phyloP scores from a whole-genome alignment of 179 eudicot species.

The Silene noctiflora region DNA sequence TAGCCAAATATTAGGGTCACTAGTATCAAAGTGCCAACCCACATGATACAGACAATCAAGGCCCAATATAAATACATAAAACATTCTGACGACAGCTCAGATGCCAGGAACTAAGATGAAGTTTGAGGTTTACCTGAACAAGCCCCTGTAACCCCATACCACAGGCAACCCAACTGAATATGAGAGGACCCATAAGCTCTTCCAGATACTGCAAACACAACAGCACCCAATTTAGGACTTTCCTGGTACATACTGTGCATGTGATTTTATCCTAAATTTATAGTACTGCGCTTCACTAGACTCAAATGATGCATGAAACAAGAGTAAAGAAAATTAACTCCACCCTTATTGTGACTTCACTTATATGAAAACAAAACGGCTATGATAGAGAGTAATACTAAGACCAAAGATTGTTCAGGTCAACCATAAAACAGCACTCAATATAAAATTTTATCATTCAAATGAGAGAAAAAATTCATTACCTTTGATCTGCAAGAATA shows the following conservation, averaged over 20 bases:
- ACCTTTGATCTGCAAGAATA: slow-evolving; percentile 79
- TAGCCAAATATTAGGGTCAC: not conserved
- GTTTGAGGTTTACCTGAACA: slow-evolving; percentile 61
- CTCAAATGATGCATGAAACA: slow-evolving; percentile 4
- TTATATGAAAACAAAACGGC: slow-evolving; percentile 1
- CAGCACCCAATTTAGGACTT: not conserved
- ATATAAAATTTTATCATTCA: not conserved
- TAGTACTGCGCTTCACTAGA: not conserved
- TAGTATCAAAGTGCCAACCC: not conserved
- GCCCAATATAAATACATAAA: not conserved
- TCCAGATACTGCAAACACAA: slow-evolving; percentile 62
- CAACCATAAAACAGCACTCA: not conserved
- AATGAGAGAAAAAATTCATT: not conserved
- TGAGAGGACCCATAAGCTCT: slow-evolving; percentile 74
- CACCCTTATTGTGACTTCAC: not conserved
- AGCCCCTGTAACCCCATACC: slow-evolving; percentile 77
- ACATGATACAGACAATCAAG: not conserved
- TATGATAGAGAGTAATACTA: not conserved
- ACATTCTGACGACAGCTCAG: not conserved
- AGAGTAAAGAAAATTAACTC: not conserved
- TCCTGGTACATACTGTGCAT: too few relatives aligned
- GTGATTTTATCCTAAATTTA: not conserved
- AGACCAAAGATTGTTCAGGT: not conserved
- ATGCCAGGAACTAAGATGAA: not conserved
- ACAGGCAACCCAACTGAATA: slow-evolving; percentile 85